Percentiles rank a stretch among this genome's conserved stretches.
Evolutionary conservation across 495 filamentous ascomycete species (phyloP).

Genomic region (Lichina pygmaea): DNA sequence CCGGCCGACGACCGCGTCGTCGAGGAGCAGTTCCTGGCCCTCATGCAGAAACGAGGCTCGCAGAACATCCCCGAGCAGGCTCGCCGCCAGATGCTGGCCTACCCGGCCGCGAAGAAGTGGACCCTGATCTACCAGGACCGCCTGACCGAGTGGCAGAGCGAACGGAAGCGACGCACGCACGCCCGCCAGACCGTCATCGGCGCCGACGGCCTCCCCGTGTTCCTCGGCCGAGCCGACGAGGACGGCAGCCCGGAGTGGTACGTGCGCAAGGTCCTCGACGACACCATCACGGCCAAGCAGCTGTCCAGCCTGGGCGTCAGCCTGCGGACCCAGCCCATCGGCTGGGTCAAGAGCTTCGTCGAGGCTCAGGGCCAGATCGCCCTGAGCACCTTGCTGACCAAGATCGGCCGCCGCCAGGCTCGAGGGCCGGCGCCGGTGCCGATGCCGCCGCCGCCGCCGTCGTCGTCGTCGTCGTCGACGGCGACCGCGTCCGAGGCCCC

Average conservation of each 20-base stretch:
- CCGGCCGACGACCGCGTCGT: slow-evolving; percentile 66
- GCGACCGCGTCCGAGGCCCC: slow-evolving; percentile 10
- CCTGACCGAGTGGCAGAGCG: slow-evolving; percentile 74
- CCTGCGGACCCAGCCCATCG: slow-evolving; percentile 83
- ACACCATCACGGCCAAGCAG: slow-evolving; percentile 74
- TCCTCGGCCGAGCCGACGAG: slow-evolving; percentile 56
- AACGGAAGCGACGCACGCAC: slow-evolving; percentile 61
- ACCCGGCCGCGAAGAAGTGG: slow-evolving; percentile 89
- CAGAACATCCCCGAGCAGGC: slow-evolving; percentile 93
- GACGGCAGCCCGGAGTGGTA: slow-evolving; percentile 97
- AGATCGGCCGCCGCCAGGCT: slow-evolving; percentile 70
- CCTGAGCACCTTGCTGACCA: slow-evolving; percentile 72
- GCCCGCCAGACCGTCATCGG: slow-evolving; percentile 32
- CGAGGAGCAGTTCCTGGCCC: slow-evolving; percentile 71
- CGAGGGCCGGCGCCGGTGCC: slow-evolving; percentile 36
- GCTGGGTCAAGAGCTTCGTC: slow-evolving; percentile 88
- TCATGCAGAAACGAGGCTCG: slow-evolving; percentile 96
- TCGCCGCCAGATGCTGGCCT: slow-evolving; percentile 79
- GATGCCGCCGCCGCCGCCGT: too few species aligned
- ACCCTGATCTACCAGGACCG: slow-evolving; percentile 88
- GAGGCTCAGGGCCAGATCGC: slow-evolving; percentile 95
- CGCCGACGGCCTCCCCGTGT: slow-evolving; percentile 31
- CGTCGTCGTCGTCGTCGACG: too few species aligned
- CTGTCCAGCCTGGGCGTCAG: slow-evolving; percentile 79
- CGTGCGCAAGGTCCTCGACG: slow-evolving; percentile 89